Percentiles rank a stretch among this genome's conserved stretches.
These are phyloP conservation scores for Wallacemonas sp. DNA, from an alignment of 208 protist genomes.

Conservation along the genomic window DNA sequence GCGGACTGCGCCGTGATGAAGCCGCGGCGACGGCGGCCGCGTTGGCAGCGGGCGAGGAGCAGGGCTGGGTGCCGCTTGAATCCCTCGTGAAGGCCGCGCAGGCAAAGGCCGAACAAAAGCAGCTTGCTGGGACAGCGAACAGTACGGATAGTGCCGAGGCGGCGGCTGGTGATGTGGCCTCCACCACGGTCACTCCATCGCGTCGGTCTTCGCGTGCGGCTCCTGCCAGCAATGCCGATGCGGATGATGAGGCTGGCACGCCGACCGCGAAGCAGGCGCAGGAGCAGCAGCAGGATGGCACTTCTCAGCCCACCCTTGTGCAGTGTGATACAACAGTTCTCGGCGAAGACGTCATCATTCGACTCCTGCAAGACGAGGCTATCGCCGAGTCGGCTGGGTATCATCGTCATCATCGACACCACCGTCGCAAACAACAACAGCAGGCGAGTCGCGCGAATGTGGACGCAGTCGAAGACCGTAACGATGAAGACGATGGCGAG, in stretches of 20 bases:
- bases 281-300: no score
- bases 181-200: no score
- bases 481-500: no score
- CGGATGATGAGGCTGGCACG: no score
- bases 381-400: neutral
- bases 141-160: neutral
- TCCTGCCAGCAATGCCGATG: no score
- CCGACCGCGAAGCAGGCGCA: no score
- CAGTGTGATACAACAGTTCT: neutral
- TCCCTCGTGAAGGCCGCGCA: neutral
- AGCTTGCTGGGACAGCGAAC: no score
- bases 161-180: no score
- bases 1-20: constrained; percentile 1
- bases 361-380: neutral
- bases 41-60: neutral
- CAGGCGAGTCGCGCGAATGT: no score
- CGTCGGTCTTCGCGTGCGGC: no score
- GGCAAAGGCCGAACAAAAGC: no score
- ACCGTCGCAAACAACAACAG: neutral
- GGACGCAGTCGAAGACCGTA: no score
- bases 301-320: neutral
- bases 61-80: neutral
- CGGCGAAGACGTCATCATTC: neutral
- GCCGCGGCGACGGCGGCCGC: neutral
- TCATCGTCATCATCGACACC: neutral